A percentile compares a stretch with the other conserved stretches of the same genome.
Evolutionary conservation across 495 filamentous ascomycete genomes (phyloP).

Genomic region (Tetracladium setigerum): DNA sequence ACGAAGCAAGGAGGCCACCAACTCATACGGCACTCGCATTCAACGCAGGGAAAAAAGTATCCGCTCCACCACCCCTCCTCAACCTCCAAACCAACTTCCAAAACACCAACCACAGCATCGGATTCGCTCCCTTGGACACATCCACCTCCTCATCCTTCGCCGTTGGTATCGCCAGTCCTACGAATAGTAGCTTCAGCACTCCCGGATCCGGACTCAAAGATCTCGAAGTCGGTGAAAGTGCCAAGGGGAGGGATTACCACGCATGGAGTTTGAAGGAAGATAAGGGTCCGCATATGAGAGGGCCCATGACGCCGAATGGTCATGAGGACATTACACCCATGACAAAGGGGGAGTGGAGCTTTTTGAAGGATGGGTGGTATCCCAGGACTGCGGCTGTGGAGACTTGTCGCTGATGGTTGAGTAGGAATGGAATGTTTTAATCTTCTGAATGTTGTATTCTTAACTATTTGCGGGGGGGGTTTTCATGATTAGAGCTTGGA

Average conservation of each 20-base stretch:
- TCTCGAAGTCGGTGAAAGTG: slow-evolving; percentile 15
- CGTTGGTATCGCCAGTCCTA: no score
- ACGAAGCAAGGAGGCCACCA: no score
- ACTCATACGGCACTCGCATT: no score
- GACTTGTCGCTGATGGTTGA: slow-evolving; percentile 22
- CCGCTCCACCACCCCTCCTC: slow-evolving; percentile 3
- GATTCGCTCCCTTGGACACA: background rate
- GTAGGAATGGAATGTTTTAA: no score
- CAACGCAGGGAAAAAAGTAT: background rate
- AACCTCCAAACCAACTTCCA: background rate
- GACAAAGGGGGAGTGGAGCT: slow-evolving; percentile 47
- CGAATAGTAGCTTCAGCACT: no score
- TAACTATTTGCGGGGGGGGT: no score
- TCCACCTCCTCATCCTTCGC: background rate
- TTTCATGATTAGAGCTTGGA: no score
- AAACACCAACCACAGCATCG: background rate
- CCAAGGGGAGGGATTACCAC: slow-evolving; percentile 11
- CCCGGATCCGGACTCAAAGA: no score
- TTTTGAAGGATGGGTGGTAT: slow-evolving; percentile 36
- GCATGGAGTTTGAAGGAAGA: slow-evolving; percentile 6
- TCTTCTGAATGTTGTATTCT: no score
- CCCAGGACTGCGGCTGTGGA: slow-evolving; percentile 31
- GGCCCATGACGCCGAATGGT: slow-evolving; percentile 39
- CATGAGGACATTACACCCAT: slow-evolving; percentile 48
- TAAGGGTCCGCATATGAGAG: slow-evolving; percentile 15